These are phyloP conservation scores for Wickerhamiella alocasiicola DNA, from an alignment of 805 yeast genomes.

Conservation along the genomic window DNA sequence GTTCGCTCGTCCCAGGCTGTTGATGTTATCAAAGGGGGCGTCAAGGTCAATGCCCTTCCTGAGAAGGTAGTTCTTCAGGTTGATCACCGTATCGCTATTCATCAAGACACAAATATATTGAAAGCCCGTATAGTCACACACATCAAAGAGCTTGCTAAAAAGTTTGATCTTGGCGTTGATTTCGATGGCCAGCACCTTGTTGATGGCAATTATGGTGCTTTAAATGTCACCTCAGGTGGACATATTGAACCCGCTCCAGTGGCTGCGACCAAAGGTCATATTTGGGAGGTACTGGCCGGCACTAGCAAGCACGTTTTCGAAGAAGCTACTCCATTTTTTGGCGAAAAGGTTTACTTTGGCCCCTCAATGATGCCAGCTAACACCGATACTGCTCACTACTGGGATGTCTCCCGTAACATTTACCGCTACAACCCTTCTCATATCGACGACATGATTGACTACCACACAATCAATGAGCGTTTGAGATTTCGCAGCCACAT, in stretches of 20 bases:
- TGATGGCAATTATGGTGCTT: slow-evolving; percentile 10
- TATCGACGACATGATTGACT: slow-evolving; percentile 6
- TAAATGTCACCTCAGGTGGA: slow-evolving; percentile 11
- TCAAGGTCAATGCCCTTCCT: too few relatives aligned
- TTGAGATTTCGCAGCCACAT: slow-evolving; percentile 41
- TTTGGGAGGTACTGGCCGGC: slow-evolving; percentile 48
- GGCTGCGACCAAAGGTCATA: slow-evolving; percentile 26
- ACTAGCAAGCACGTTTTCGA: slow-evolving; percentile 48
- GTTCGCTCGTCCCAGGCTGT: slow-evolving; percentile 49
- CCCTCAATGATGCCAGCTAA: slow-evolving; percentile 54
- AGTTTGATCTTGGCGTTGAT: slow-evolving; percentile 34
- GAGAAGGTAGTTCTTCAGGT: slow-evolving; percentile 40
- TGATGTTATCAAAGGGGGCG: slow-evolving; percentile 44
- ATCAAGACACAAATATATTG: slow-evolving; percentile 36
- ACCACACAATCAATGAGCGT: slow-evolving; percentile 37
- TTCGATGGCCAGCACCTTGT: slow-evolving; percentile 13
- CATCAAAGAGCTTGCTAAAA: slow-evolving; percentile 32
- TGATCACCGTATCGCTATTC: slow-evolving; percentile 51
- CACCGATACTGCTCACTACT: slow-evolving; percentile 55
- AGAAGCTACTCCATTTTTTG: slow-evolving; percentile 25
- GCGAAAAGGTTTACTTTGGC: slow-evolving; percentile 34
- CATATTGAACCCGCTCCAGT: slow-evolving; percentile 40
- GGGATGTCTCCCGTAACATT: slow-evolving; percentile 47
- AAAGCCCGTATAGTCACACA: slow-evolving; percentile 28
- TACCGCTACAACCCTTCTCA: slow-evolving; percentile 43